phyloP scores from a whole-genome alignment of 1,284 basidiomycete genomes.

The Ceratobasidium papillatum region DNA sequence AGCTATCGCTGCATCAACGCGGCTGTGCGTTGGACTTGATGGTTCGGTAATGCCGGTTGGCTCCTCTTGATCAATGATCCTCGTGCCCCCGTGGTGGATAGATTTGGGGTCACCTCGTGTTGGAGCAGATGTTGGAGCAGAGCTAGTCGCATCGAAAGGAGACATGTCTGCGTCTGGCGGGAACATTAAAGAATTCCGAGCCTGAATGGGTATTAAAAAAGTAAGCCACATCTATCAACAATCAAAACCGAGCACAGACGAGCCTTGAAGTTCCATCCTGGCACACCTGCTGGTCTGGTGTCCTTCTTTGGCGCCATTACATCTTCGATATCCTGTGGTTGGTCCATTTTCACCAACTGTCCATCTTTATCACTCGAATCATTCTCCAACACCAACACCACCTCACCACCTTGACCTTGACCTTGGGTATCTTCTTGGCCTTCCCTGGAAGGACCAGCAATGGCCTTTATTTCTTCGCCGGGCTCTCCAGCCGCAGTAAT shows the following conservation, averaged over 20 bases:
- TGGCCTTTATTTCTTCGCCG: background rate
- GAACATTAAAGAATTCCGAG: slow-evolving; percentile 93
- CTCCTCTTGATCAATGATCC: slow-evolving; percentile 70
- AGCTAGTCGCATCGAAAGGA: slow-evolving; percentile 69
- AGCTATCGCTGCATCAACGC: slow-evolving; percentile 86
- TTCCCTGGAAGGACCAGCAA: background rate
- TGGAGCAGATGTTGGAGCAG: slow-evolving; percentile 46
- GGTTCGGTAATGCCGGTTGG: slow-evolving; percentile 62
- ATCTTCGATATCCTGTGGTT: slow-evolving; percentile 55
- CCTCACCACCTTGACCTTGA: slow-evolving; percentile 7
- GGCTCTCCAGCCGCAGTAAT: slow-evolving; percentile 28
- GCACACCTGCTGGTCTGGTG: slow-evolving; percentile 70
- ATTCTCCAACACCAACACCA: slow-evolving; percentile 46
- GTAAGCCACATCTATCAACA: slow-evolving; percentile 32
- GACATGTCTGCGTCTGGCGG: slow-evolving; percentile 85
- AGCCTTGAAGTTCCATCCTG: slow-evolving; percentile 90
- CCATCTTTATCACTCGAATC: slow-evolving; percentile 56
- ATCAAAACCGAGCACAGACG: slow-evolving; percentile 45
- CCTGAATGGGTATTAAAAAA: slow-evolving; percentile 58
- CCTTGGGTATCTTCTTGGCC: background rate
- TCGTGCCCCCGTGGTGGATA: slow-evolving; percentile 82
- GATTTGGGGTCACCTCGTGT: slow-evolving; percentile 64
- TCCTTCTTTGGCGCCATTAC: slow-evolving; percentile 82
- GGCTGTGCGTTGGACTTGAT: slow-evolving; percentile 85
- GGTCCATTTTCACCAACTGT: slow-evolving; percentile 43